Percentiles rank a stretch among this genome's conserved stretches.
Conservation (phyloP, 148 eudicot genomes). For the Amaranthus cruentus region DNA sequence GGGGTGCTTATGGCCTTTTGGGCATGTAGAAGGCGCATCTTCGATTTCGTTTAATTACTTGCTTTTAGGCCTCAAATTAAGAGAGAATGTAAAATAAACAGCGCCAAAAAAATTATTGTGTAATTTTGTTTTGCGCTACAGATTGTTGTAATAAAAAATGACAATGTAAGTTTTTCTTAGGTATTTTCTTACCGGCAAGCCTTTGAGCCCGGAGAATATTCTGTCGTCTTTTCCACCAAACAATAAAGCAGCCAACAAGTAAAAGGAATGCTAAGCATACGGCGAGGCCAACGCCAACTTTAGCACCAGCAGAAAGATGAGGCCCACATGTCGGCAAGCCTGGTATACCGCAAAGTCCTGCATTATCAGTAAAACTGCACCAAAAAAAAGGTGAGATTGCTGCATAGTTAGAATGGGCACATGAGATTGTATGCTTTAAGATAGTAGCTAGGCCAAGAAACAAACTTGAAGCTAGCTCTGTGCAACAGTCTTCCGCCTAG, state of each 20-base stretch:
- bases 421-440: neutral
- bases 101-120: too few relatives aligned
- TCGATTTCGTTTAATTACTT: too few relatives aligned
- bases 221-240: conserved; percentile 97
- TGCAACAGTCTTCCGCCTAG: conserved; percentile 89
- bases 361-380: conserved; percentile 85
- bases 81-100: too few relatives aligned
- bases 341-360: conserved; percentile 92
- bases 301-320: conserved; percentile 86
- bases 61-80: too few relatives aligned
- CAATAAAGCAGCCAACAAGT: conserved; percentile 43
- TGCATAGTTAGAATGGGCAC: neutral
- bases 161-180: neutral
- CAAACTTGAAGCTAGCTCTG: conserved; percentile 97
- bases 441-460: neutral
- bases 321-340: conserved; percentile 86
- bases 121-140: too few relatives aligned
- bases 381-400: neutral
- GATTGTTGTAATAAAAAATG: neutral
- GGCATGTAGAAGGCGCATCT: too few relatives aligned
- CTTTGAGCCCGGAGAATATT: conserved; percentile 89
- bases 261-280: conserved; percentile 41
- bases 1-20: too few relatives aligned
- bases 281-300: conserved; percentile 62
- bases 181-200: conserved; percentile 63